phyloP scores from a whole-genome alignment of 2,329 filamentous ascomycete genomes.

The Aspergillus pseudoglaucus region DNA sequence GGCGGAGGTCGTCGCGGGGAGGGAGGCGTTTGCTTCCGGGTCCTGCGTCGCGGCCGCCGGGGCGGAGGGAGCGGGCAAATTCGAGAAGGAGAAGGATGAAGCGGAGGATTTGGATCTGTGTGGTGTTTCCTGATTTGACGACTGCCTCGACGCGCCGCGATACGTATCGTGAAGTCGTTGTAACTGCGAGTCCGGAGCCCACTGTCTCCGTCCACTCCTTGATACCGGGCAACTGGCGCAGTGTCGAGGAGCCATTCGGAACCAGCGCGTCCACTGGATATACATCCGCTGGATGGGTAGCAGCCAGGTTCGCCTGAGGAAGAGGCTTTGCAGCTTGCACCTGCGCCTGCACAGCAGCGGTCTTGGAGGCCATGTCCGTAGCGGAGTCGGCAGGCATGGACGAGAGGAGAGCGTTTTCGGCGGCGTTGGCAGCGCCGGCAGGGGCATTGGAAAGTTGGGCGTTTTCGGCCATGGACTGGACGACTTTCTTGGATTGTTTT shows the following conservation, averaged over 20 bases:
- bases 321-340: conserved; percentile 43
- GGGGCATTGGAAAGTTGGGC: conserved; percentile 39
- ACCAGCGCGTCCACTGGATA: conserved; percentile 40
- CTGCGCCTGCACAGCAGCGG: conserved; percentile 32
- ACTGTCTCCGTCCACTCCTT: conserved; percentile 39
- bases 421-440: conserved; percentile 27
- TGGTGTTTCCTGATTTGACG: conserved; percentile 32
- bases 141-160: conserved; percentile 36
- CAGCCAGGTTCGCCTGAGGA: conserved; percentile 37
- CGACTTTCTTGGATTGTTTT: conserved; percentile 45
- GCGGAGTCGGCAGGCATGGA: conserved; percentile 33
- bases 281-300: conserved; percentile 40
- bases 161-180: conserved; percentile 39
- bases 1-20: conserved; percentile 34
- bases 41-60: conserved; percentile 17
- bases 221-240: conserved; percentile 36
- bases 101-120: conserved; percentile 39
- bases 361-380: conserved; percentile 25
- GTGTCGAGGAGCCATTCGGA: conserved; percentile 34
- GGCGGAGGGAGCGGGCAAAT: conserved; percentile 31
- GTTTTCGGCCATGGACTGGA: conserved; percentile 43
- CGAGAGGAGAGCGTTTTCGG: conserved; percentile 39
- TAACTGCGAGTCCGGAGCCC: conserved; percentile 27
- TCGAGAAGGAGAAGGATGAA: conserved; percentile 41
- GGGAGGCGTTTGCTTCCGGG: conserved; percentile 36